Percentiles rank a stretch among this genome's conserved stretches.
Conservation (phyloP, 2,329 filamentous ascomycete species). For the Malbranchea zuffiana region DNA sequence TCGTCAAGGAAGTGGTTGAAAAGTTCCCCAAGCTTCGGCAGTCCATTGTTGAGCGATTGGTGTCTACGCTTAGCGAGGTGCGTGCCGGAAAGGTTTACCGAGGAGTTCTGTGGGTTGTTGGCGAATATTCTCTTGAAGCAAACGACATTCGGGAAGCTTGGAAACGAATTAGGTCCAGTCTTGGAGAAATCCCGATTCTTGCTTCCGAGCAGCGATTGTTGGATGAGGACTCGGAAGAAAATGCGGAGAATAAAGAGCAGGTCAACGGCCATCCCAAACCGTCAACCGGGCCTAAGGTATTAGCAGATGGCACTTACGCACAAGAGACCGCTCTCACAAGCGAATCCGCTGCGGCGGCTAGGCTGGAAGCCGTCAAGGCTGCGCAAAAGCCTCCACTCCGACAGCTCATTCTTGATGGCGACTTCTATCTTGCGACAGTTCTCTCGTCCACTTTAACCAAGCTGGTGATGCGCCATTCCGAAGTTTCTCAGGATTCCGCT, state of each 20-base stretch:
- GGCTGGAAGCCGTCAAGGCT: slow-evolving; percentile 90
- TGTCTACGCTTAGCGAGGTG: slow-evolving; percentile 84
- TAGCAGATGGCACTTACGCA: slow-evolving; percentile 94
- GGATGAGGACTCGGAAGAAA: slow-evolving; percentile 66
- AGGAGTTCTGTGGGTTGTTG: slow-evolving; percentile 93
- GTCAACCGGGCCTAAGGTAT: slow-evolving; percentile 74
- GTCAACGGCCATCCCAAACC: slow-evolving; percentile 70
- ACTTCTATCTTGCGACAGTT: slow-evolving; percentile 91
- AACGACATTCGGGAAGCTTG: slow-evolving; percentile 92
- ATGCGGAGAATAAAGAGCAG: slow-evolving; percentile 55
- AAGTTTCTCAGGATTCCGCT: slow-evolving; percentile 74
- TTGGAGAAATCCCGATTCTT: slow-evolving; percentile 94
- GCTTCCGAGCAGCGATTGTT: slow-evolving; percentile 86
- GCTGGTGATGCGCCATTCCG: slow-evolving; percentile 91
- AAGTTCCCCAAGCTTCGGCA: slow-evolving; percentile 86
- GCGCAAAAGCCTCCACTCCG: slow-evolving; percentile 91
- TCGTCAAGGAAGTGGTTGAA: slow-evolving; percentile 97
- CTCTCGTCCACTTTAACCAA: slow-evolving; percentile 95
- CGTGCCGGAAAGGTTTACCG: slow-evolving; percentile 95
- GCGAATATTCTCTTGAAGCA: slow-evolving; percentile 90
- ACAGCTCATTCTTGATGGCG: slow-evolving; percentile 89
- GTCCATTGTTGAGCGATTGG: slow-evolving; percentile 77
- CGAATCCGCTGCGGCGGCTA: slow-evolving; percentile 77
- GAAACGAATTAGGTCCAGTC: slow-evolving; percentile 85
- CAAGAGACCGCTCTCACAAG: slow-evolving; percentile 94